Conservation (phyloP, 2,329 filamentous ascomycete species). For the Paecilomyces dactylethromorphus region DNA sequence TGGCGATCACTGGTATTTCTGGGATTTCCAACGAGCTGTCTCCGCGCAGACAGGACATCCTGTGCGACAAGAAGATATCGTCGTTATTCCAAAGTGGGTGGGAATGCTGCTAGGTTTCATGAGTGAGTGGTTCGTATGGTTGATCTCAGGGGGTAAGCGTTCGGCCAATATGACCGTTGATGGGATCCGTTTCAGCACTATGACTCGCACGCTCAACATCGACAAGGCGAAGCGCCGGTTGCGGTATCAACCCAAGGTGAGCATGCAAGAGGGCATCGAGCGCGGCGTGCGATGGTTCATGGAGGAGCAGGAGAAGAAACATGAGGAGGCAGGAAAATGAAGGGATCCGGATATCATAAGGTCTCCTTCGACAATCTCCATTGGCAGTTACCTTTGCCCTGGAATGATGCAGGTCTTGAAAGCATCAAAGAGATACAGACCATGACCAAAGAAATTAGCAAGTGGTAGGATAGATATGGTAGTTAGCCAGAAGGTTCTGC, state of each 20-base stretch:
- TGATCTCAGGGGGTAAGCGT: conserved; percentile 12
- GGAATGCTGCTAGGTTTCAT: conserved; percentile 17
- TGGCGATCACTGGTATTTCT: conserved; percentile 24
- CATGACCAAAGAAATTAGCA: too few species aligned
- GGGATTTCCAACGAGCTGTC: conserved; percentile 22
- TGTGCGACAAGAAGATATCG: conserved; percentile 13
- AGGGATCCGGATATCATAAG: too few species aligned
- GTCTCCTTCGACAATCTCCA: too few species aligned
- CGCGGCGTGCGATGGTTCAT: conserved; percentile 2
- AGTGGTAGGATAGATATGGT: too few species aligned
- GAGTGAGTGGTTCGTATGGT: conserved; percentile 18
- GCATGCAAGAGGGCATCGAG: conserved; percentile 1
- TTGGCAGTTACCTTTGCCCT: too few species aligned
- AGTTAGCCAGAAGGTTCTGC: too few species aligned
- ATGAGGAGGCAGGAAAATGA: not conserved
- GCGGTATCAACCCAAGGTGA: conserved; percentile 8
- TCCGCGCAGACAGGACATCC: conserved; percentile 17
- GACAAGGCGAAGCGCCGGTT: conserved; percentile 14
- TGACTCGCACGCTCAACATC: conserved; percentile 15
- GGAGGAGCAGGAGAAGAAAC: conserved; percentile 1
- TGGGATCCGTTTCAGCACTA: conserved; percentile 13
- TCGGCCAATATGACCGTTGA: conserved; percentile 12
- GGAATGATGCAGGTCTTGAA: too few species aligned
- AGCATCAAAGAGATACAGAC: too few species aligned
- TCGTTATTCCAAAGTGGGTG: conserved; percentile 13